phyloP scores from a whole-genome alignment of 371 early-diverging fungal species.

The Coemansia sp. region DNA sequence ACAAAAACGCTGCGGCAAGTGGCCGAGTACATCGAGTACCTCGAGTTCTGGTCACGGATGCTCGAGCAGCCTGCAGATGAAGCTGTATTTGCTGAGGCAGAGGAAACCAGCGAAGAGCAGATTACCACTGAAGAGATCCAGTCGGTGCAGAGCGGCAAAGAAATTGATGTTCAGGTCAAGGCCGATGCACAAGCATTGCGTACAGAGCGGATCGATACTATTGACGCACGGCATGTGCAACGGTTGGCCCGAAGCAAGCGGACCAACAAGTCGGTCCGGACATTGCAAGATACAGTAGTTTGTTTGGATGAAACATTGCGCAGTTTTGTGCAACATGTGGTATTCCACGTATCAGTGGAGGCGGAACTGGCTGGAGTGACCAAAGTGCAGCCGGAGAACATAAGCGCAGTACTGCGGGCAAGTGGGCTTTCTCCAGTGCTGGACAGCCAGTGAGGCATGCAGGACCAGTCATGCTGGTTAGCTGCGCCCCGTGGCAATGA shows the following conservation, averaged over 20 bases:
- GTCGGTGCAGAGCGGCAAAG: background rate
- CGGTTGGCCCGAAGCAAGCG: too few species aligned
- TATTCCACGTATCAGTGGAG: background rate
- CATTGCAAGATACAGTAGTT: too few species aligned
- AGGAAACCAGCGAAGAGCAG: background rate
- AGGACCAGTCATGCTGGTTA: background rate
- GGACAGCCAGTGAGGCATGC: background rate
- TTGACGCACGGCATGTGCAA: background rate
- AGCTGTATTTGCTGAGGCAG: background rate
- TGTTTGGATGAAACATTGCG: background rate
- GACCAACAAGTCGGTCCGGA: too few species aligned
- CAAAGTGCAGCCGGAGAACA: background rate
- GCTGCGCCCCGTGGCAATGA: background rate
- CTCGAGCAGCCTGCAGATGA: background rate
- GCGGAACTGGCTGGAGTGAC: background rate
- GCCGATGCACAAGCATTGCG: background rate
- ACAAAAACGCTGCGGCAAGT: conserved; percentile 44
- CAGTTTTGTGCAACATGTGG: background rate
- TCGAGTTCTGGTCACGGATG: conserved; percentile 23
- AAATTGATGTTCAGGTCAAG: background rate
- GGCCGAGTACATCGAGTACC: conserved; percentile 33
- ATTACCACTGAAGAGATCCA: background rate
- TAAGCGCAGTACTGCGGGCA: background rate
- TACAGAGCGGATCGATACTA: background rate
- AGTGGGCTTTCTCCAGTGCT: background rate